These are phyloP conservation scores for Trichoderma hamatum DNA, from an alignment of 2,329 filamentous ascomycete species.

Conservation along the genomic window DNA sequence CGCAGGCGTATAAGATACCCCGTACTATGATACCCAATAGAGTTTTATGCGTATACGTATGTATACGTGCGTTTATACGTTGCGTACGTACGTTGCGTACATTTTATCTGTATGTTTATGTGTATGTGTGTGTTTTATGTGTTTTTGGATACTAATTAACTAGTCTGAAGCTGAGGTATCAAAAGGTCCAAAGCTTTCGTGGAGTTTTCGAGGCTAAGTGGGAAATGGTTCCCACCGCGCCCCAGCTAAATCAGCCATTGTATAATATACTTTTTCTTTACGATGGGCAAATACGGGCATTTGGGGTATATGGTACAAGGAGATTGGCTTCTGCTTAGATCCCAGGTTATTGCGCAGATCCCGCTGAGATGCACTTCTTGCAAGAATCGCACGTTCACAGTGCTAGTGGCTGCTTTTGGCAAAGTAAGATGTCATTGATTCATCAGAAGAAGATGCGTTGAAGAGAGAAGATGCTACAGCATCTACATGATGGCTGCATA, in stretches of 20 bases:
- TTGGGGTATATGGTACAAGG: not conserved
- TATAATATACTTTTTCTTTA: not conserved
- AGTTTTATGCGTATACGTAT: conserved; percentile 32
- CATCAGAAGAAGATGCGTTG: not conserved
- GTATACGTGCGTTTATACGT: conserved; percentile 33
- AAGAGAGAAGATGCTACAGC: too few species aligned
- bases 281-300: not conserved
- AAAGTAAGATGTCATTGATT: not conserved
- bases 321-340: not conserved
- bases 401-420: not conserved
- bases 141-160: not conserved
- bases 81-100: conserved; percentile 31
- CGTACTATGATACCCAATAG: conserved; percentile 27
- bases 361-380: not conserved
- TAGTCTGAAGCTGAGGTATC: not conserved
- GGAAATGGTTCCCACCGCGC: not conserved
- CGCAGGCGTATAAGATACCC: conserved; percentile 29
- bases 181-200: not conserved
- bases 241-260: not conserved
- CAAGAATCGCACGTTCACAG: not conserved
- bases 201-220: not conserved
- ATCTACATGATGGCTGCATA: not conserved
- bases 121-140: conserved; percentile 24
- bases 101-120: conserved; percentile 32
- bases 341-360: not conserved